These are phyloP conservation scores for Populus alba DNA, from an alignment of 345 rosid species.

Conservation along the genomic window DNA sequence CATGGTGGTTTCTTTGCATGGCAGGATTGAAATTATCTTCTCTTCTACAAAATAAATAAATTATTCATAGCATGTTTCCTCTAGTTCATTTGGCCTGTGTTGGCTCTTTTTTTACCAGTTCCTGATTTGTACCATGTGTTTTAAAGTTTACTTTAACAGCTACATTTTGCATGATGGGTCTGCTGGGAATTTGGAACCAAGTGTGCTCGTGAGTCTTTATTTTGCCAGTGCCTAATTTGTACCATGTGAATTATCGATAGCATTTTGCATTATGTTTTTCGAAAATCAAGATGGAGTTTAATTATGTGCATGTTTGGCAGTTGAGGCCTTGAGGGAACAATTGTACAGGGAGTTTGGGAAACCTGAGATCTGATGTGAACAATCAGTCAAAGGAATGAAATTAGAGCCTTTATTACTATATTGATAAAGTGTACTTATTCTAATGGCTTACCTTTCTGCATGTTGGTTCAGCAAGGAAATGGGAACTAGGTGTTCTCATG, in stretches of 20 bases:
- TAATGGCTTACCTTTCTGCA: neutral
- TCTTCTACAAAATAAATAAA: neutral
- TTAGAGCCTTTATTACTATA: neutral
- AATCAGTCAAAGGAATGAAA: neutral
- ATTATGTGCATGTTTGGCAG: neutral
- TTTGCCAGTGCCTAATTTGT: too few species aligned
- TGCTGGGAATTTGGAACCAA: neutral
- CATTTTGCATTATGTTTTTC: neutral
- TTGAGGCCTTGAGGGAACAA: neutral
- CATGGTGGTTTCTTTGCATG: neutral
- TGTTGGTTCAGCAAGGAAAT: neutral
- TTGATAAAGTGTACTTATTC: neutral
- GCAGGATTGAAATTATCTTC: neutral
- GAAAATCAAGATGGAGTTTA: neutral
- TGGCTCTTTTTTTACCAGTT: neutral
- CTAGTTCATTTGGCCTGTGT: neutral
- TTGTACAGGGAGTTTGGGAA: neutral
- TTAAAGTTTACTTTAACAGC: neutral
- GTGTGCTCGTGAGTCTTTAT: neutral
- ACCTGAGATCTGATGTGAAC: neutral
- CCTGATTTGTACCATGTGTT: neutral
- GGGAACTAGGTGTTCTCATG: neutral
- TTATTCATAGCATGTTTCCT: neutral
- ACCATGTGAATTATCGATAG: neutral
- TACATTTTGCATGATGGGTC: neutral